A percentile compares a stretch with the other conserved stretches of the same genome.
Conservation (phyloP, 495 filamentous ascomycete genomes). For the Acidomyces sp. region DNA sequence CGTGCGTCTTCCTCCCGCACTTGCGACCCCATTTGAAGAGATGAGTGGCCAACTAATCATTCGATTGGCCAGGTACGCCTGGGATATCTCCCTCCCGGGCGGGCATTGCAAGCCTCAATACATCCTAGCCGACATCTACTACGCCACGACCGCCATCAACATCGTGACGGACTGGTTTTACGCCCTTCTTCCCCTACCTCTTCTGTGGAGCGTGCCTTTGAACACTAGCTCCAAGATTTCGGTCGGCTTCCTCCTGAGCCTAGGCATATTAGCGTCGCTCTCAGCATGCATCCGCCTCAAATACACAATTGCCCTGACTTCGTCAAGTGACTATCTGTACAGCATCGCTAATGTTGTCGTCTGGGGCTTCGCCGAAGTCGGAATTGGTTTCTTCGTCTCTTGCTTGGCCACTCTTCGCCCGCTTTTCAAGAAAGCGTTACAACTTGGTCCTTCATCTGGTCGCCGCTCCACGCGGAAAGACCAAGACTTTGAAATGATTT, state of each 20-base stretch:
- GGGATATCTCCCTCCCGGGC: background rate
- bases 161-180: conserved; percentile 10
- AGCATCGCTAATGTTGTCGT: conserved; percentile 2
- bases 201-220: conserved; percentile 4
- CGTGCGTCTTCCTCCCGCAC: background rate
- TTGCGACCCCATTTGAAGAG: too few relatives aligned
- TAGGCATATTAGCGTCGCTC: conserved; percentile 2
- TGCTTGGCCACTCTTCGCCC: background rate
- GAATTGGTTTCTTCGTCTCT: background rate
- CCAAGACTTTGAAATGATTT: too few relatives aligned
- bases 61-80: conserved; percentile 6
- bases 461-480: too few relatives aligned
- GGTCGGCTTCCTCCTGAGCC: conserved; percentile 4
- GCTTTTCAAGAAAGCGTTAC: too few relatives aligned
- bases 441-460: too few relatives aligned
- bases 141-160: conserved; percentile 4
- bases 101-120: background rate
- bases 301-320: conserved; percentile 4
- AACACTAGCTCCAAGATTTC: conserved; percentile 2
- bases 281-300: conserved; percentile 6
- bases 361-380: conserved; percentile 5
- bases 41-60: too few relatives aligned
- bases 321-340: background rate
- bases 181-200: conserved; percentile 6
- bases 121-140: conserved; percentile 7